phyloP scores from a whole-genome alignment of 441 rosid genomes.

The Pelargonium cotyledonis region DNA sequence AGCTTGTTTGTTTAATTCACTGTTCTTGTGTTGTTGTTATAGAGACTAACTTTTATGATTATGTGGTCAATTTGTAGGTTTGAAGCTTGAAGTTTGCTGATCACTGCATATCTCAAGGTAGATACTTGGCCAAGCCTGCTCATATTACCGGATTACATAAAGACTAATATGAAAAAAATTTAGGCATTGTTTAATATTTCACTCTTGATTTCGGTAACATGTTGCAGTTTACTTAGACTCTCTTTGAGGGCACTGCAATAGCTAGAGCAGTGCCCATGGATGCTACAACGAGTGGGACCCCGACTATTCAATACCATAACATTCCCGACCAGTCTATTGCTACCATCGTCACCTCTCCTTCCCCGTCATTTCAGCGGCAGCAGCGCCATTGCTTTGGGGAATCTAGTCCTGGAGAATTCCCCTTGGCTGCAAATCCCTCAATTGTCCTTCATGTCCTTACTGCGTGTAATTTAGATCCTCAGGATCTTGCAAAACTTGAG shows the following conservation, averaged over 20 bases:
- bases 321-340: slow-evolving; percentile 65
- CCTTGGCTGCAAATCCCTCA: slow-evolving; percentile 86
- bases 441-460: slow-evolving; percentile 93
- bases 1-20: not conserved
- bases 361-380: slow-evolving; percentile 52
- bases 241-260: slow-evolving; percentile 52
- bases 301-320: slow-evolving; percentile 60
- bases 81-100: slow-evolving; percentile 45
- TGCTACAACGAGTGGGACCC: slow-evolving; percentile 71
- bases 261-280: slow-evolving; percentile 80
- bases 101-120: slow-evolving; percentile 31
- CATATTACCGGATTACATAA: not conserved
- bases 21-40: slow-evolving; percentile 12
- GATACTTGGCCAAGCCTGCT: slow-evolving; percentile 17
- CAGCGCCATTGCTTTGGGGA: slow-evolving; percentile 82
- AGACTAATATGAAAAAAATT: not conserved
- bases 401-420: slow-evolving; percentile 85
- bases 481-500: slow-evolving; percentile 95
- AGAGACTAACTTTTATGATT: slow-evolving; percentile 18
- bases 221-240: slow-evolving; percentile 33
- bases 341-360: slow-evolving; percentile 45
- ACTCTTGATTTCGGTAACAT: not conserved
- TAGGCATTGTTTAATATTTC: slow-evolving; percentile 12
- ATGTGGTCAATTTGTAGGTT: slow-evolving; percentile 43
- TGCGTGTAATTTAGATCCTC: slow-evolving; percentile 75